A percentile compares a stretch with the other conserved stretches of the same genome.
Evolutionary conservation across 169 alveolate species (phyloP).

Genomic region (Cryptosporidium meleagridis): DNA sequence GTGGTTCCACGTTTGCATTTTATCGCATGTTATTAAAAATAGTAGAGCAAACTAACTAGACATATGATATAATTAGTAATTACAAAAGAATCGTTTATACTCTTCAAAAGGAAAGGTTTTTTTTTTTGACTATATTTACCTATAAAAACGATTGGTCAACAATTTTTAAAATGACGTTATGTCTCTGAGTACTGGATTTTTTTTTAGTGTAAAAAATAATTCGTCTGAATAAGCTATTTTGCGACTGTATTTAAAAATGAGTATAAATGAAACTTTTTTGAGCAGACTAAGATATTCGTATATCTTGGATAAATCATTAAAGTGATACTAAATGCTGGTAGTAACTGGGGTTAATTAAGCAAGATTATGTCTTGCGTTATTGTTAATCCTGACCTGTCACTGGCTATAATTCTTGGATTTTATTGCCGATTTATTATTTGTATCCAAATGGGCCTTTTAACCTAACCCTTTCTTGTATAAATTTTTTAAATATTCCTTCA

Average conservation of each 20-base stretch:
- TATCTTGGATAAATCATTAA: not conserved
- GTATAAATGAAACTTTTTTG: not conserved
- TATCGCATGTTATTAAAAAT: too few species aligned
- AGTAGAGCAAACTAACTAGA: too few species aligned
- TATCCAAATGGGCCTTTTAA: constrained; percentile 18
- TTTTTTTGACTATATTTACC: too few species aligned
- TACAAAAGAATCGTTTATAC: too few species aligned
- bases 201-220: too few species aligned
- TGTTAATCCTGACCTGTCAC: constrained; percentile 66
- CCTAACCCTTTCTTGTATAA: not conserved
- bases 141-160: too few species aligned
- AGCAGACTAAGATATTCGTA: not conserved
- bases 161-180: not conserved
- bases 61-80: too few species aligned
- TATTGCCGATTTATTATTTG: not conserved
- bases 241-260: not conserved
- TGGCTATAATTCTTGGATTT: constrained; percentile 14
- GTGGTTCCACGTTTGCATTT: not conserved
- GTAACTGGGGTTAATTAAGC: constrained; percentile 12
- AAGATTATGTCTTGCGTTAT: constrained; percentile 60
- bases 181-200: not conserved
- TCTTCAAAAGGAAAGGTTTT: too few species aligned
- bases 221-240: too few species aligned
- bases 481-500: not conserved
- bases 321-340: constrained; percentile 60